These are phyloP conservation scores for Geranium brycei DNA, from an alignment of 345 rosid genomes.

Conservation along the genomic window DNA sequence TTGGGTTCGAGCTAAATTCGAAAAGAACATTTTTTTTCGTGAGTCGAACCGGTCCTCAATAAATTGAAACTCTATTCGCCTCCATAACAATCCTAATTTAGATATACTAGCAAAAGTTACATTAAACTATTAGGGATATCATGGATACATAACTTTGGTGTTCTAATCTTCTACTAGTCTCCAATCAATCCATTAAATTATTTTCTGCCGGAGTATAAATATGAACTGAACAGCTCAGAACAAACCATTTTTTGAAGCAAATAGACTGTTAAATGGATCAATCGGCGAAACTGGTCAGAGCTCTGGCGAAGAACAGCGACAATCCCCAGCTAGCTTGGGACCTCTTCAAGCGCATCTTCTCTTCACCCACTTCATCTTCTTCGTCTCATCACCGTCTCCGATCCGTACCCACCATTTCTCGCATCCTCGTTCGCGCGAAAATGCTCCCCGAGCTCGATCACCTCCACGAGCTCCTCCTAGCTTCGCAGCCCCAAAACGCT, in stretches of 20 bases:
- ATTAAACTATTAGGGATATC: too few species aligned
- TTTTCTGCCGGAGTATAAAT: too few species aligned
- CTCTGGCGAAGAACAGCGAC: slow-evolving; percentile 44
- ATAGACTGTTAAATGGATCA: slow-evolving; percentile 30
- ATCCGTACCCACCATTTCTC: slow-evolving; percentile 46
- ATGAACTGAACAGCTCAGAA: neutral
- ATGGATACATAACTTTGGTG: too few species aligned
- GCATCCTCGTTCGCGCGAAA: slow-evolving; percentile 47
- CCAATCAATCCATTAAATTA: too few species aligned
- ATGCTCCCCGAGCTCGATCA: slow-evolving; percentile 55
- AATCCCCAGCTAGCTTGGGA: slow-evolving; percentile 79
- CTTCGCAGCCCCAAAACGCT: slow-evolving; percentile 15
- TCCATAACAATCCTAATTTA: too few species aligned
- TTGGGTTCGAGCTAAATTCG: too few species aligned
- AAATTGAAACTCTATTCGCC: too few species aligned
- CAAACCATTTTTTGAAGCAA: neutral
- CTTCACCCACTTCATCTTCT: slow-evolving; percentile 18
- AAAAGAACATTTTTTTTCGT: too few species aligned
- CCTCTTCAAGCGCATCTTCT: slow-evolving; percentile 57
- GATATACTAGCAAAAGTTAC: too few species aligned
- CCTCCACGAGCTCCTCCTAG: slow-evolving; percentile 43
- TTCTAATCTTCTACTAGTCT: too few species aligned
- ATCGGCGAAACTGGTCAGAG: slow-evolving; percentile 37
- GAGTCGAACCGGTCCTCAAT: too few species aligned
- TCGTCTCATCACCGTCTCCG: slow-evolving; percentile 11